phyloP scores from a whole-genome alignment of 768 basidiomycete species.

The Clitopilus passeckerianus region DNA sequence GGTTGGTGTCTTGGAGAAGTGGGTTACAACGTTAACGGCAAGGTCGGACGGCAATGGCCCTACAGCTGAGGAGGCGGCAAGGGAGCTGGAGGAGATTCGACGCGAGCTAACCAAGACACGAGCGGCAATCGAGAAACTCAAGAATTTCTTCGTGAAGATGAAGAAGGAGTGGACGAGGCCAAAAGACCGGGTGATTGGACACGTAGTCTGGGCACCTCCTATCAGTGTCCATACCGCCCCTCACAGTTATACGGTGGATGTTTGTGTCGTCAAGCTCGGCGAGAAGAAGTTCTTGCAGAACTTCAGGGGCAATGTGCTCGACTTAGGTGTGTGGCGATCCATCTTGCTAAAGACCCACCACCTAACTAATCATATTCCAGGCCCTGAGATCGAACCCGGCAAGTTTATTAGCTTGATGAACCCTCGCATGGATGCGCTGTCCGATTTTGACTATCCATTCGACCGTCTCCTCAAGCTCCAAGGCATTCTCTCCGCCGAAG shows the following conservation, averaged over 20 bases:
- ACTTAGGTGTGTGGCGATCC: too few species aligned
- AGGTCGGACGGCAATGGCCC: conserved; percentile 6
- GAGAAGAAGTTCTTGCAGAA: too few species aligned
- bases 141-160: conserved; percentile 5
- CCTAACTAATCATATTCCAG: conserved; percentile 17
- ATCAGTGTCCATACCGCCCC: conserved; percentile 12
- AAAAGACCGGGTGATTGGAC: conserved; percentile 24
- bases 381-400: conserved; percentile 9
- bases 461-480: conserved; percentile 24
- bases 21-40: conserved; percentile 15
- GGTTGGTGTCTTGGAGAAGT: too few species aligned
- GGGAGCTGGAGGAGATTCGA: background rate
- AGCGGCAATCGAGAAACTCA: conserved; percentile 13
- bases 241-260: conserved; percentile 23
- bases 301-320: too few species aligned
- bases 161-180: conserved; percentile 20
- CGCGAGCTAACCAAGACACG: conserved; percentile 7
- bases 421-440: conserved; percentile 10
- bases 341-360: conserved; percentile 12
- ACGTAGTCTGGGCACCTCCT: conserved; percentile 25
- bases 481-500: conserved; percentile 22
- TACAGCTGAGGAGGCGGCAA: conserved; percentile 6
- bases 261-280: conserved; percentile 21
- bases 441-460: conserved; percentile 20
- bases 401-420: conserved; percentile 12